phyloP scores from a whole-genome alignment of 352 stramenopile species.

The Pythium coloratum region DNA sequence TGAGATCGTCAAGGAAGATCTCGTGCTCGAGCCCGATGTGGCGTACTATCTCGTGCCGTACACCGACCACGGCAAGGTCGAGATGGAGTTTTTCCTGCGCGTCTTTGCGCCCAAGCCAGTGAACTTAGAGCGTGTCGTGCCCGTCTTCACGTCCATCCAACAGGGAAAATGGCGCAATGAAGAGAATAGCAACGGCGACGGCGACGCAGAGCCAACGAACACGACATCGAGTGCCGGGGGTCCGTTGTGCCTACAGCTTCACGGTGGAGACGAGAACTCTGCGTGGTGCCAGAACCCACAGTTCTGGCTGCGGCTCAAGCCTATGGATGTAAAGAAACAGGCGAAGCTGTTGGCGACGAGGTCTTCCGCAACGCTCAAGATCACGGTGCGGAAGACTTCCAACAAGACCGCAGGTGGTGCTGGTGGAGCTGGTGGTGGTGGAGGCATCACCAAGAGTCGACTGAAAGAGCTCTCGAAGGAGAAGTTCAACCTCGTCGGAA shows the following conservation, averaged over 20 bases:
- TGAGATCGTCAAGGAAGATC: slow-evolving; percentile 74
- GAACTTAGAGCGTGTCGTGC: slow-evolving; percentile 66
- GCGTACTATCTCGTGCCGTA: slow-evolving; percentile 86
- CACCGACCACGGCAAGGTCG: slow-evolving; percentile 74
- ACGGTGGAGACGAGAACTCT: slow-evolving; percentile 50
- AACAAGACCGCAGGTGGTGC: slow-evolving; percentile 37
- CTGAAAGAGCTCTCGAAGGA: slow-evolving; percentile 63
- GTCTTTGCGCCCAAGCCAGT: slow-evolving; percentile 80
- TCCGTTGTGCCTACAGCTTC: slow-evolving; percentile 54
- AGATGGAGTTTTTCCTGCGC: slow-evolving; percentile 90
- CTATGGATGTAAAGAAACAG: slow-evolving; percentile 26
- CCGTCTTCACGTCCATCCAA: slow-evolving; percentile 59
- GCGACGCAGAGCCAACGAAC: slow-evolving; percentile 21
- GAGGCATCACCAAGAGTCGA: slow-evolving; percentile 36
- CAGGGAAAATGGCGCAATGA: slow-evolving; percentile 70
- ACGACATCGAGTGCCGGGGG: slow-evolving; percentile 75
- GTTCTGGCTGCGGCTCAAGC: slow-evolving; percentile 68
- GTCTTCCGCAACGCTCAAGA: slow-evolving; percentile 65
- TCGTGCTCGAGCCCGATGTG: slow-evolving; percentile 68
- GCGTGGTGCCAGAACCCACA: slow-evolving; percentile 89
- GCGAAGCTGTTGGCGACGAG: slow-evolving; percentile 35
- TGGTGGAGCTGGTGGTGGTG: slow-evolving; percentile 11
- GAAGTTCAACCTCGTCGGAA: slow-evolving; percentile 55
- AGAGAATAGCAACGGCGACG: slow-evolving; percentile 32
- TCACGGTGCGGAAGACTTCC: slow-evolving; percentile 71